Conservation (phyloP, 495 filamentous ascomycete species). For the Pseudoneurospora amorphoporcata region DNA sequence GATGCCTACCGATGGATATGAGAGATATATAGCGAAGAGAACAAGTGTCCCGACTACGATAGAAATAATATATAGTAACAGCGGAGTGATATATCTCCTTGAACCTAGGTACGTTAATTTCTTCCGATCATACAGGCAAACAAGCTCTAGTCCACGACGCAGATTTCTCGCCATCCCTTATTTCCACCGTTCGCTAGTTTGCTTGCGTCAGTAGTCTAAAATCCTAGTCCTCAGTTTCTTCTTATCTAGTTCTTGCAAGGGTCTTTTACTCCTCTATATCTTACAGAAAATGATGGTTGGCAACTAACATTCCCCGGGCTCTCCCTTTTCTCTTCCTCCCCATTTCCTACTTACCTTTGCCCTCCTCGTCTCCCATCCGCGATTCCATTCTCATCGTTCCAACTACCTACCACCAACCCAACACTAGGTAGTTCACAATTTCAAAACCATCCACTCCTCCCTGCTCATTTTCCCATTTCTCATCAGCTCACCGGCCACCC, state of each 20-base stretch:
- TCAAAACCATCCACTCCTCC: conserved; percentile 44
- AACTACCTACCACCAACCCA: not conserved
- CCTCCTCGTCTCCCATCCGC: not conserved
- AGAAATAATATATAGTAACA: too few species aligned
- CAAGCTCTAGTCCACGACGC: too few species aligned
- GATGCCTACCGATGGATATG: too few species aligned
- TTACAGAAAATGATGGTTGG: not conserved
- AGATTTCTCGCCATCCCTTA: too few species aligned
- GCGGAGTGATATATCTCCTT: too few species aligned
- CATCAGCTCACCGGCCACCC: conserved; percentile 27
- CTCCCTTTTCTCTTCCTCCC: not conserved
- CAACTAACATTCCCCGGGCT: not conserved
- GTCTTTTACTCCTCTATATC: not conserved
- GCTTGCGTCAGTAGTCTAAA: not conserved
- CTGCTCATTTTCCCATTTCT: conserved; percentile 7
- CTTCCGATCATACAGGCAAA: too few species aligned
- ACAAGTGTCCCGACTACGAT: too few species aligned
- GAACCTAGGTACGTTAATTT: too few species aligned
- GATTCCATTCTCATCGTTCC: not conserved
- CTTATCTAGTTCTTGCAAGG: not conserved
- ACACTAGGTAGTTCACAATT: conserved; percentile 29
- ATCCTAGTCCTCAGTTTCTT: not conserved
- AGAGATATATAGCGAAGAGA: too few species aligned
- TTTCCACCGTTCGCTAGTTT: not conserved
- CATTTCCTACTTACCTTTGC: conserved; percentile 10